Evolutionary conservation across 225 moss, liverwort and hornwort species (phyloP), one percentile per base, ranked within the genome.

Genomic region (Marchantia polymorpha): DNA sequence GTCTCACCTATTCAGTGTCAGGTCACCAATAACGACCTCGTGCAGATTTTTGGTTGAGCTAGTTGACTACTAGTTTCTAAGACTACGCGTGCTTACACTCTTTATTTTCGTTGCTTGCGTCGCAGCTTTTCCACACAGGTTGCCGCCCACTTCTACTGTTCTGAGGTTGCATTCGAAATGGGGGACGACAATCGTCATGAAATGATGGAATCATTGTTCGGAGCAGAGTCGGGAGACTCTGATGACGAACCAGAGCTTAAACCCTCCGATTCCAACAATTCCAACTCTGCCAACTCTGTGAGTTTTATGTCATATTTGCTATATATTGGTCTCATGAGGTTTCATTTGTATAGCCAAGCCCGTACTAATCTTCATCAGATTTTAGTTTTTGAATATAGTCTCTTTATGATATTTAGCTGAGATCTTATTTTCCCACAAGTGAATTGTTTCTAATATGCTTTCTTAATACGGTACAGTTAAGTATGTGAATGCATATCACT

Each of bases 181-280:
- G 95, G 95, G 84, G 99, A 99, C 86, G 99, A 95, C 78, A 99
- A 99, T 89, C 95, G 99, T 7, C 94, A 92, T 77, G 97, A 94
- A 87, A 99, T 99, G 99, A 99, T 99, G 99, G 93, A 93, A 83
- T 95, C 95, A 25, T 77, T 99, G 83, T 99, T 99, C 76, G 99
- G 99, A 54, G 99, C 93, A 48, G 99, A 99, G 89, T 99, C 95
- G 27, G 99, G 91, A 79, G 95, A 93, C 76, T 99, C 99, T 14
- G 99, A 99, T 25, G 99, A 95, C 60, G 99, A 93, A 80, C 93
- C 87, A 53, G 92, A 93, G 87, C 85, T 83, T 0, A 89, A 86
- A 55, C 90, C 86, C 15, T 86, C 82, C 10, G 69, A 83, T 65
- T 84, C 83, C 12, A 82, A 87, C 76, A 78, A 81, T 49, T 83